Conservation (phyloP, 1,139 yeast species). For the Pichia norvegensis region DNA sequence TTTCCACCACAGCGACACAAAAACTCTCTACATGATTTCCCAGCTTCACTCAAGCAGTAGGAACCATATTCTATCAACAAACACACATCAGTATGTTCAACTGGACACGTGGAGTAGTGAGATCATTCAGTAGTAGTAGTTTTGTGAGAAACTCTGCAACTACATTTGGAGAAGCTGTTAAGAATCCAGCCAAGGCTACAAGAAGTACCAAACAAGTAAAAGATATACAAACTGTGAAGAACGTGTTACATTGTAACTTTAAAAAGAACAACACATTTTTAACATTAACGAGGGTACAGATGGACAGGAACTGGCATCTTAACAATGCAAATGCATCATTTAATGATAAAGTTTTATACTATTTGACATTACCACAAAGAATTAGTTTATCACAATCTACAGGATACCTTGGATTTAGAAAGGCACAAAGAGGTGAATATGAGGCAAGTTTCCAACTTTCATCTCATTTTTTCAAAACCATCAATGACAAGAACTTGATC, state of each 20-base stretch:
- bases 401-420: slow-evolving; percentile 69
- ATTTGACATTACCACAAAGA: slow-evolving; percentile 73
- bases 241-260: slow-evolving; percentile 71
- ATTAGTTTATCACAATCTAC: slow-evolving; percentile 60
- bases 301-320: slow-evolving; percentile 51
- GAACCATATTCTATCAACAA: not conserved
- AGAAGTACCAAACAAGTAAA: slow-evolving; percentile 13
- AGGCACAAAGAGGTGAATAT: slow-evolving; percentile 79
- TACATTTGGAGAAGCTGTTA: slow-evolving; percentile 24
- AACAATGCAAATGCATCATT: slow-evolving; percentile 52
- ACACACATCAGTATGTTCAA: not conserved
- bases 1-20: too few species aligned
- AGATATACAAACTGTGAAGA: slow-evolving; percentile 36
- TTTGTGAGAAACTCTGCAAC: slow-evolving; percentile 7
- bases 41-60: not conserved
- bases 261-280: slow-evolving; percentile 77
- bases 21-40: too few species aligned
- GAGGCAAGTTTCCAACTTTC: slow-evolving; percentile 93
- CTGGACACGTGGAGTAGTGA: slow-evolving; percentile 1
- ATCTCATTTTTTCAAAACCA: slow-evolving; percentile 60
- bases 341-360: slow-evolving; percentile 72
- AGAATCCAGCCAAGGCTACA: slow-evolving; percentile 9
- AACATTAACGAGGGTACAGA: slow-evolving; percentile 65
- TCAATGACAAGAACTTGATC: slow-evolving; percentile 29
- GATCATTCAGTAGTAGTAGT: slow-evolving; percentile 7